Conservation (phyloP, 495 filamentous ascomycete species). For the Tuber brumale region DNA sequence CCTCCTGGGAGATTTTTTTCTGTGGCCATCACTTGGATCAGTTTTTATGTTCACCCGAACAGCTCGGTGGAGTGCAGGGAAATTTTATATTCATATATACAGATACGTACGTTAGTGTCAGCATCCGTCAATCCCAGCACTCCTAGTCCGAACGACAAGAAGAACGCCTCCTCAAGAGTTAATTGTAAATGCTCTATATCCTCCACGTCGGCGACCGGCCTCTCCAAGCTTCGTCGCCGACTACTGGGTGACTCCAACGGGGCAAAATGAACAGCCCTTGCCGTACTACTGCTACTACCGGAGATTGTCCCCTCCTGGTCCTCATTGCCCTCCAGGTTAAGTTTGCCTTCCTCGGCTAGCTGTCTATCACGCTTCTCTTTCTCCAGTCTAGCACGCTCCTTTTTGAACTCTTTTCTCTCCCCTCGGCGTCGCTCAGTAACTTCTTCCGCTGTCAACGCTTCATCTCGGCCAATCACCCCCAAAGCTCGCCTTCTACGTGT, state of each 20-base stretch:
- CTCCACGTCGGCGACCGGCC: slow-evolving; percentile 45
- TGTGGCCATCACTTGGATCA: slow-evolving; percentile 23
- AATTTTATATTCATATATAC: slow-evolving; percentile 21
- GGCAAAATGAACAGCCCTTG: slow-evolving; percentile 30
- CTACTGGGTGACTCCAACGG: slow-evolving; percentile 27
- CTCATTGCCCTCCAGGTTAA: slow-evolving; percentile 42
- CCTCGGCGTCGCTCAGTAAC: slow-evolving; percentile 66
- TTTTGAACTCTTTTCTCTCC: slow-evolving; percentile 76
- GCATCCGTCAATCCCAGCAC: slow-evolving; percentile 61
- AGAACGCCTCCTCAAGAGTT: slow-evolving; percentile 85
- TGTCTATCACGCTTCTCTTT: slow-evolving; percentile 70
- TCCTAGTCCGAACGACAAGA: slow-evolving; percentile 75
- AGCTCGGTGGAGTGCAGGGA: slow-evolving; percentile 36
- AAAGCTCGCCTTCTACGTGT: slow-evolving; percentile 67
- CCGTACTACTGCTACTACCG: slow-evolving; percentile 7
- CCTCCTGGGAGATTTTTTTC: slow-evolving; percentile 46
- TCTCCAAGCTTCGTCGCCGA: slow-evolving; percentile 24
- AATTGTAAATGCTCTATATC: slow-evolving; percentile 91
- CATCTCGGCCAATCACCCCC: slow-evolving; percentile 52
- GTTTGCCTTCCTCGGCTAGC: slow-evolving; percentile 50
- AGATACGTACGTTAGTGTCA: slow-evolving; percentile 44
- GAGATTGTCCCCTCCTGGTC: slow-evolving; percentile 12
- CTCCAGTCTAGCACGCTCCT: slow-evolving; percentile 80
- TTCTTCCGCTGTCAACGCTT: slow-evolving; percentile 65
- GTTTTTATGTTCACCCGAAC: slow-evolving; percentile 6